Evolutionary conservation across 78 protist genomes (phyloP), one percentile per base, ranked within the genome.

Genomic region (Tieghemostelium lacteum): DNA sequence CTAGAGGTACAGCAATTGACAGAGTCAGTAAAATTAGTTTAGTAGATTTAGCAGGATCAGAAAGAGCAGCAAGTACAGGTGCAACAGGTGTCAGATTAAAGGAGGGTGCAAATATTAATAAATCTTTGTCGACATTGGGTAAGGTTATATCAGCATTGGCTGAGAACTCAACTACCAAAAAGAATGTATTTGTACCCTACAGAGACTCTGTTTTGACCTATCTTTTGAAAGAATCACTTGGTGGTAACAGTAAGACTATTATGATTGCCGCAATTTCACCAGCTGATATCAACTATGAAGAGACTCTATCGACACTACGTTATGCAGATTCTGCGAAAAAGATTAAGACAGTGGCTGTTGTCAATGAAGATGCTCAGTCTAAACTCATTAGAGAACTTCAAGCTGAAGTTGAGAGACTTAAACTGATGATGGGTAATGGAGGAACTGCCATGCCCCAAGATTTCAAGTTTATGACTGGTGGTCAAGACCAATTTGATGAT

Each of bases 201-300:
- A 94, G 99, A 24, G 99, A 97, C 87, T 97, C 99, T 29, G 76
- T 69, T 29, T 92, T 98, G 33, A 98, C 99, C 55, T 78, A 85
- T 33, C 87, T 99, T 70, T 76, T 99, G 26, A 97, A 98, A 36
- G 99, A 97, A 73, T 75, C 96, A 3, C 86, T 98, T 20, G 99
- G 99, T 40, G 99, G 99, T 63, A 96, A 97, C 73, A 58, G 94
- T 19, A 36, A 70, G 20, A 97, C 99, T 0, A 94, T 96, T 65
- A 97, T 98, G 98, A 93, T 98, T 22, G 98, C 98, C 1, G 92
- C 87, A 0, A 67, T 92, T 22, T 29, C 60, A 19, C 95, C 96
- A n/a, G 96, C 96, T 1, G 95, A 92, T 61, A 71, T 87, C 29
- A 92, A 76, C 24, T 93, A 54, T 33, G 97, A 94, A 2, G 96